Conservation (phyloP, 768 basidiomycete species). For the Wakefieldia striispora region DNA sequence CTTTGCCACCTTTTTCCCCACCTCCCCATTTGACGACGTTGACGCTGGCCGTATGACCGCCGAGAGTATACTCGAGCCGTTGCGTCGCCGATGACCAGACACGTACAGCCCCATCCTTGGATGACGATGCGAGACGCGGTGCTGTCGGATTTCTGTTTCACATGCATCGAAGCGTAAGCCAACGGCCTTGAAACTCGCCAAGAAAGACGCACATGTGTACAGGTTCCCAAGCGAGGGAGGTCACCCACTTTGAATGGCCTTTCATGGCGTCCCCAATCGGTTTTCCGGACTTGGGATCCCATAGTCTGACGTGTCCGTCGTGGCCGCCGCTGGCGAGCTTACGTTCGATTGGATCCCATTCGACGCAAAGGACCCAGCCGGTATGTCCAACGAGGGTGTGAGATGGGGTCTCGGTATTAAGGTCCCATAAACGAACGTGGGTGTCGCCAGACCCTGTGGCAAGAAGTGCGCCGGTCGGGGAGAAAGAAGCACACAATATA, state of each 20-base stretch:
- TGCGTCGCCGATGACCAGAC: constrained; percentile 83
- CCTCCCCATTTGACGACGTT: constrained; percentile 98
- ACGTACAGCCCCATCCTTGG: constrained; percentile 95
- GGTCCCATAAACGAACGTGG: constrained; percentile 90
- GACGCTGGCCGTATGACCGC: constrained; percentile 91
- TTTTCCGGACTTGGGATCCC: constrained; percentile 93
- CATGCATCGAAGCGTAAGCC: constrained; percentile 6
- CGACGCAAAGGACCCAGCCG: constrained; percentile 96
- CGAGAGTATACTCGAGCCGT: constrained; percentile 76
- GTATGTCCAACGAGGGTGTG: constrained; percentile 85
- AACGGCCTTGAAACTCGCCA: not conserved
- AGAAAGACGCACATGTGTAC: constrained; percentile 70
- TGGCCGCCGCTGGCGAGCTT: constrained; percentile 92
- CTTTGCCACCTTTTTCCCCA: constrained; percentile 58
- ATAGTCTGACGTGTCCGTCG: constrained; percentile 88
- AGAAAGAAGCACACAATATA: constrained; percentile 93
- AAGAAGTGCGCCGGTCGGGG: constrained; percentile 86
- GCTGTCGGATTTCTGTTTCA: constrained; percentile 61
- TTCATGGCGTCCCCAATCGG: constrained; percentile 84
- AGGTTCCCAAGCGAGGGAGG: constrained; percentile 93
- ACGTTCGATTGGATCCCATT: constrained; percentile 94
- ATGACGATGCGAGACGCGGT: constrained; percentile 90
- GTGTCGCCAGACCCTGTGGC: constrained; percentile 97
- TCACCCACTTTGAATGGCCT: constrained; percentile 97
- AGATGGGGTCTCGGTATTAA: constrained; percentile 89